phyloP scores from a whole-genome alignment of 495 filamentous ascomycete species.

The Hyaloscypha finlandica region DNA sequence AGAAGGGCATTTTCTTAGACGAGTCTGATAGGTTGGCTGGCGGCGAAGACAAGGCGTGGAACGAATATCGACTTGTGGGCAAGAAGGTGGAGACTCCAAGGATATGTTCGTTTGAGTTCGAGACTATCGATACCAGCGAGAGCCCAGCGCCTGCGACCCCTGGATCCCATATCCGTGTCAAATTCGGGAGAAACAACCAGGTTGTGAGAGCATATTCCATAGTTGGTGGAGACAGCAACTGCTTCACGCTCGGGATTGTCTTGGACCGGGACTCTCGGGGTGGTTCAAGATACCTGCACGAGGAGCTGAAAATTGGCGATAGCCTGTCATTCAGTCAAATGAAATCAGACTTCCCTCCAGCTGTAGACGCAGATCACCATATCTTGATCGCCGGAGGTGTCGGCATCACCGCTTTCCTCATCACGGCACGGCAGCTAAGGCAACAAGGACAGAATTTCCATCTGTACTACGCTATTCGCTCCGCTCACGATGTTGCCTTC shows the following conservation, averaged over 20 bases:
- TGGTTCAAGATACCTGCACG: conserved; percentile 47
- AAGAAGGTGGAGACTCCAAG: conserved; percentile 41
- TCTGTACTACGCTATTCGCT: conserved; percentile 50
- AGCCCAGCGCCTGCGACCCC: not conserved
- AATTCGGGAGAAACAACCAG: conserved; percentile 41
- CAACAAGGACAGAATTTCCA: conserved; percentile 41
- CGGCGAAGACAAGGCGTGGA: conserved; percentile 41
- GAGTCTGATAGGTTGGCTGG: conserved; percentile 44
- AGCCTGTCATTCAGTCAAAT: conserved; percentile 46
- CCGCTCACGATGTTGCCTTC: conserved; percentile 44
- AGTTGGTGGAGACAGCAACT: conserved; percentile 40
- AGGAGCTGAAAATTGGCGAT: conserved; percentile 36
- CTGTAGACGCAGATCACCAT: conserved; percentile 41
- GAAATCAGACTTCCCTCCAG: conserved; percentile 35
- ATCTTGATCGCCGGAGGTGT: conserved; percentile 51
- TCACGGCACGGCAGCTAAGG: not conserved
- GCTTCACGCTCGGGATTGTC: conserved; percentile 46
- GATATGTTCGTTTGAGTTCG: conserved; percentile 42
- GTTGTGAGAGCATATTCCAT: conserved; percentile 40
- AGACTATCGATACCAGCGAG: conserved; percentile 10
- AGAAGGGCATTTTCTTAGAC: conserved; percentile 51
- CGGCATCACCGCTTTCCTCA: conserved; percentile 52
- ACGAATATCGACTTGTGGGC: conserved; percentile 38
- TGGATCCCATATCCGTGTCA: conserved; percentile 46
- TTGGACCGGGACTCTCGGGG: conserved; percentile 44